Percentiles rank a stretch among this genome's conserved stretches.
Evolutionary conservation across 2,329 filamentous ascomycete genomes (phyloP).

Genomic region (Myrmaecium sp.): DNA sequence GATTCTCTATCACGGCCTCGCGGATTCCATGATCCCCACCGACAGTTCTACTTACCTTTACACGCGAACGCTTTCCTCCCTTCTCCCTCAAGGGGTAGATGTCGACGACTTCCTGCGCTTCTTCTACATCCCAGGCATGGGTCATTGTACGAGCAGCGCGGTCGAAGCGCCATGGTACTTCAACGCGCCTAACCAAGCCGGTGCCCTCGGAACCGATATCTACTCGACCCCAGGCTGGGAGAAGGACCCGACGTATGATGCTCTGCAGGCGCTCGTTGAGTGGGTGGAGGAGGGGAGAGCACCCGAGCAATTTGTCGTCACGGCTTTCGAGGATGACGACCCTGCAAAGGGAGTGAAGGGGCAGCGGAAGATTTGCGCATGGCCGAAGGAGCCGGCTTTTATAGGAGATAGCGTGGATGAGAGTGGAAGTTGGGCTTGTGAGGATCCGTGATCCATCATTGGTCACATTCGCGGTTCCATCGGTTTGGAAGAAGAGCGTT

Average conservation of each 20-base stretch:
- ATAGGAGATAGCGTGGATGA: constrained; percentile 12
- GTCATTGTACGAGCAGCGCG: constrained; percentile 22
- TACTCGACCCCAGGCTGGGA: constrained; percentile 15
- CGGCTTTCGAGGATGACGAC: constrained; percentile 16
- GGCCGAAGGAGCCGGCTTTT: constrained; percentile 15
- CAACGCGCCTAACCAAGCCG: constrained; percentile 20
- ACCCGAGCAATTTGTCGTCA: constrained; percentile 20
- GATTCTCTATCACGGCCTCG: constrained; percentile 27
- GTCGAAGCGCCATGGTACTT: constrained; percentile 30
- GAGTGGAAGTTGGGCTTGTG: constrained; percentile 14
- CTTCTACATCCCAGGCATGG: constrained; percentile 29
- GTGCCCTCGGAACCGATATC: constrained; percentile 7
- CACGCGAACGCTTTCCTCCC: constrained; percentile 22
- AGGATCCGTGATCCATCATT: no score
- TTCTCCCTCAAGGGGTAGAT: constrained; percentile 18
- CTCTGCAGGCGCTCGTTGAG: constrained; percentile 17
- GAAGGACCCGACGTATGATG: constrained; percentile 18
- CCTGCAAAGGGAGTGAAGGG: constrained; percentile 13
- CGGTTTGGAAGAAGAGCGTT: no score
- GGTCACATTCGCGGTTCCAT: no score
- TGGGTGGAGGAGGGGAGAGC: constrained; percentile 23
- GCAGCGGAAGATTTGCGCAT: constrained; percentile 20
- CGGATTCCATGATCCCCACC: constrained; percentile 30
- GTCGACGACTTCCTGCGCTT: constrained; percentile 25
- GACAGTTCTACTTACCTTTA: constrained; percentile 36